A percentile compares a stretch with the other conserved stretches of the same genome.
phyloP scores from a whole-genome alignment of 768 basidiomycete species.

The Fomitopsis pulvina region DNA sequence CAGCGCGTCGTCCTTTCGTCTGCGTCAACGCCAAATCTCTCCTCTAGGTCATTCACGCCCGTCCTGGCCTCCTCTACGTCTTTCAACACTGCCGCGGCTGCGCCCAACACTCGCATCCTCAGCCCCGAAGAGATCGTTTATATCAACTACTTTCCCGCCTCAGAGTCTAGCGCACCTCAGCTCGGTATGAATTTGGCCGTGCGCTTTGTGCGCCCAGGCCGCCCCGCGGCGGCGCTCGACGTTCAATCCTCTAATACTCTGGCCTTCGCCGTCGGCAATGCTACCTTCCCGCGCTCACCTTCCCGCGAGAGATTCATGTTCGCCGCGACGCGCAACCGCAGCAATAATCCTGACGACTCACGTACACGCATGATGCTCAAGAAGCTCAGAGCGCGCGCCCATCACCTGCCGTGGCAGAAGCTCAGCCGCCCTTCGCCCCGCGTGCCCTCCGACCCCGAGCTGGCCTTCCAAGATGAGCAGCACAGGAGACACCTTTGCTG shows the following conservation, averaged over 20 bases:
- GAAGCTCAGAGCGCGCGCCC: neutral
- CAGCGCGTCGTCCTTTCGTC: too few relatives aligned
- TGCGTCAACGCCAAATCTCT: neutral
- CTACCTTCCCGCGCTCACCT: neutral
- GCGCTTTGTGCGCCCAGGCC: slow-evolving; percentile 2
- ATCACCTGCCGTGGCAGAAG: neutral
- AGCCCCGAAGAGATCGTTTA: neutral
- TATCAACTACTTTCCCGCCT: slow-evolving; percentile 1
- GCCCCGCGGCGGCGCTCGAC: neutral
- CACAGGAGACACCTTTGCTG: neutral
- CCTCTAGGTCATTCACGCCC: too few relatives aligned
- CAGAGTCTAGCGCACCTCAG: neutral
- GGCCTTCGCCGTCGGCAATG: neutral
- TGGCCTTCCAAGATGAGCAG: slow-evolving; percentile 1
- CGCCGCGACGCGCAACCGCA: neutral
- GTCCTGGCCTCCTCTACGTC: neutral
- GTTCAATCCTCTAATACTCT: neutral
- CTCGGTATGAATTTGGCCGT: slow-evolving; percentile 1
- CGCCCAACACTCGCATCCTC: neutral
- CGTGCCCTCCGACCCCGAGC: neutral
- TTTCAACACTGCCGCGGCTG: neutral
- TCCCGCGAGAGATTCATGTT: neutral
- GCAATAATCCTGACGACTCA: neutral
- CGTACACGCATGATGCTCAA: neutral
- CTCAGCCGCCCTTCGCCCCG: neutral